A percentile compares a stretch with the other conserved stretches of the same genome.
Evolutionary conservation across 2,329 filamentous ascomycete species (phyloP).

Genomic region (Tolypocladium nubicola): DNA sequence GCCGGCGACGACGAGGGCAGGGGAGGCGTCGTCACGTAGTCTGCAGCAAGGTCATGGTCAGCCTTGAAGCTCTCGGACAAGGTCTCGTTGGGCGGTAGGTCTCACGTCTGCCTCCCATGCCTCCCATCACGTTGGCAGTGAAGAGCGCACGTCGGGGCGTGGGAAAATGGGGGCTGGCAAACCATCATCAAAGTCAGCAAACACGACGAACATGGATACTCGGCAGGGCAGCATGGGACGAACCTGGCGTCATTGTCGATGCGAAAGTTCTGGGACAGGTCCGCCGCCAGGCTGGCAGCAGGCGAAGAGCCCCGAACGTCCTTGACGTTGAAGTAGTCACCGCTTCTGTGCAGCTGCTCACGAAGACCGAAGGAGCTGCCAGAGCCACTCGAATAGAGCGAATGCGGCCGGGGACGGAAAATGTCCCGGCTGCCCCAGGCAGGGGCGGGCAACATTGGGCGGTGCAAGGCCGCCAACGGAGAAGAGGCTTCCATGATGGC

Average conservation of each 20-base stretch:
- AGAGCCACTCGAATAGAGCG: conserved; percentile 42
- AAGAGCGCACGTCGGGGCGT: conserved; percentile 31
- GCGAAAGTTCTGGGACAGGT: conserved; percentile 94
- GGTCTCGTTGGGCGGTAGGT: neutral
- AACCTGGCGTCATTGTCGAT: conserved; percentile 80
- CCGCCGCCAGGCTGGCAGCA: conserved; percentile 79
- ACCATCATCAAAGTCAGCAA: conserved; percentile 1
- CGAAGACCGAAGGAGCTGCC: conserved; percentile 67
- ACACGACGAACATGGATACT: neutral
- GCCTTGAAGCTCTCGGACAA: conserved; percentile 5
- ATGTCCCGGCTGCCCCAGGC: conserved; percentile 48
- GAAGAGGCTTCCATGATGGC: conserved; percentile 80
- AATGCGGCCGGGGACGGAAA: conserved; percentile 38
- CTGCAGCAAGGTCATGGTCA: conserved; percentile 27
- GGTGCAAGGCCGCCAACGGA: conserved; percentile 87
- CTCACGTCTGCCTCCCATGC: conserved; percentile 24
- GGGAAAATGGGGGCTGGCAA: conserved; percentile 26
- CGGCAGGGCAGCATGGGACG: conserved; percentile 15
- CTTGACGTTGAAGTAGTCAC: conserved; percentile 76
- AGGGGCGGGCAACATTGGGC: conserved; percentile 47
- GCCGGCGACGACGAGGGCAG: conserved; percentile 74
- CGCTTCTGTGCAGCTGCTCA: conserved; percentile 54
- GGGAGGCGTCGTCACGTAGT: conserved; percentile 73
- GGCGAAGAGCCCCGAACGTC: conserved; percentile 78
- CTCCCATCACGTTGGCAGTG: conserved; percentile 26